These are phyloP conservation scores for Fusarium sp. DNA, from an alignment of 2,329 filamentous ascomycete species.

Conservation along the genomic window DNA sequence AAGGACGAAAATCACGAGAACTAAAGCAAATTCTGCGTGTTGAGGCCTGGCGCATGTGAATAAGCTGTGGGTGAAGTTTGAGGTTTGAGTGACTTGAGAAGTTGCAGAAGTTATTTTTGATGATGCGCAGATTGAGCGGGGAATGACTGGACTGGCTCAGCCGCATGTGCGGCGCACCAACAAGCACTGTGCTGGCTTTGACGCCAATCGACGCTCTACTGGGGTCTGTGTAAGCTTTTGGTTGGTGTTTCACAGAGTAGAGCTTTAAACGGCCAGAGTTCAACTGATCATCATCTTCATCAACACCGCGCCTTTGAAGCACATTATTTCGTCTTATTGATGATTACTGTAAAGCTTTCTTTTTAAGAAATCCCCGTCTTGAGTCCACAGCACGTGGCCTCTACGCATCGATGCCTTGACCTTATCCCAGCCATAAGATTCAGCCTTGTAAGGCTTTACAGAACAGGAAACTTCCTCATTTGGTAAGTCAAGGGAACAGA, in stretches of 20 bases:
- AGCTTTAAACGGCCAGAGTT: too few relatives aligned
- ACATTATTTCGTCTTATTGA: too few relatives aligned
- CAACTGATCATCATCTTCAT: too few relatives aligned
- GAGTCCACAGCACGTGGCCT: too few relatives aligned
- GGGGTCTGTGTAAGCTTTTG: background rate
- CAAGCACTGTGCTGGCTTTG: background rate
- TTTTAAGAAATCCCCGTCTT: too few relatives aligned
- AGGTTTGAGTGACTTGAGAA: background rate
- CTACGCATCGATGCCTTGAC: too few relatives aligned
- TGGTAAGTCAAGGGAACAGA: too few relatives aligned
- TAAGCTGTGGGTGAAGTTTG: background rate
- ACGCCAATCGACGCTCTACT: background rate
- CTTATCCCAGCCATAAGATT: too few relatives aligned
- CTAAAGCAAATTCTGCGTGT: background rate
- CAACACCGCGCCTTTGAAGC: too few relatives aligned
- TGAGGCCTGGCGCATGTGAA: background rate
- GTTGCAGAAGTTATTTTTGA: background rate
- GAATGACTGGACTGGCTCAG: background rate
- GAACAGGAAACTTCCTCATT: too few relatives aligned
- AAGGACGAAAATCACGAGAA: background rate
- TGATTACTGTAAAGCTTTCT: too few relatives aligned
- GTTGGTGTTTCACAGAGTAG: background rate
- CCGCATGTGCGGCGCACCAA: background rate
- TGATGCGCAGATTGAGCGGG: constrained; percentile 10
- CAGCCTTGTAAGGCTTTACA: too few relatives aligned